Evolutionary conservation across 2,329 filamentous ascomycete genomes (phyloP), one percentile per base, ranked within the genome.

Genomic region (Claviceps purpurea): DNA sequence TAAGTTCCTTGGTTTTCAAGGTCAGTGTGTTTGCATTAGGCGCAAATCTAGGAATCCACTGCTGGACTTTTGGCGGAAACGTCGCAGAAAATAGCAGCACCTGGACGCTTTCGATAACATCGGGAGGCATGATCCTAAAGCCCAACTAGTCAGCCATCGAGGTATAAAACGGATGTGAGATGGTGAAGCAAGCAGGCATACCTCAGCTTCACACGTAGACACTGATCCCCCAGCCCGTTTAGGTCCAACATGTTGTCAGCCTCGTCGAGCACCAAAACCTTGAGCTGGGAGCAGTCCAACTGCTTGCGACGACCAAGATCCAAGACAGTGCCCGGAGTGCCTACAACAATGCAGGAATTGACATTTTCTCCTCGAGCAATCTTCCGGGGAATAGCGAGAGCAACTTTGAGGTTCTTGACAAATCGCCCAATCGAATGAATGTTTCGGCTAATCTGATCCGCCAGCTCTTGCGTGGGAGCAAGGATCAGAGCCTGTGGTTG

Each of bases 221-320:
- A 97, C 70, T 98, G 93, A 54, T 97, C 93, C 50, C 93, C 93
- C 52, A 98, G 76, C 50, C 93, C 91, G 70, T 95, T 89, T 69
- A 91, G 85, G 64, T 97, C 93, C 55, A 98, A 74, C 93, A 98
- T 98, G 72, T 96, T 97, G 72, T 98, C 93, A 53, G 93, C 93
- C 72, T 98, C 93, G 63, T 98, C 93, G 50, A 98, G 77, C 52
- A 96, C 91, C 55, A 98, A 77, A 8, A 95, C 79, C 67, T 82
- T 87, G 59, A 98, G 74, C 53, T 82, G 71, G 18, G 77, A 79
- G 0, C 81, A 69, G 59, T 95, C 81, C 57, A 98, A 77, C 62
- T 87, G 78, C 58, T 82, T 78, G 61, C 84, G 82, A 62, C 84
- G 84, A 61, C 96, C 84, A 61, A 93, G 76, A 63, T 97, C 93